A percentile compares a stretch with the other conserved stretches of the same genome.
phyloP scores from a whole-genome alignment of 768 basidiomycete species.

The Coprinellus micaceus region DNA sequence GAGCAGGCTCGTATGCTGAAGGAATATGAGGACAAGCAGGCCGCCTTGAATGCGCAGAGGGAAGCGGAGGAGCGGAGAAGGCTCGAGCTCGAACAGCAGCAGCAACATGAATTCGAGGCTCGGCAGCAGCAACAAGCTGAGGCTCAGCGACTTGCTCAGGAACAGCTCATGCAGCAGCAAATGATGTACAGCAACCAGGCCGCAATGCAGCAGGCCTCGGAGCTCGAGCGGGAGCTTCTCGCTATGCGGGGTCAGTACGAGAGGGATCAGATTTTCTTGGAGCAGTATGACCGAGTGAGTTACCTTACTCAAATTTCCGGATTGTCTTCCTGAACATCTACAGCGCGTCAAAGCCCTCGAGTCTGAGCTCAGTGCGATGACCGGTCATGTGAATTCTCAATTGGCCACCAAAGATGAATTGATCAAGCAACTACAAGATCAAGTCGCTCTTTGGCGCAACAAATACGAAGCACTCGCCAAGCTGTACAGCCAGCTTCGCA shows the following conservation, averaged over 20 bases:
- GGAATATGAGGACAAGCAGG: constrained; percentile 94
- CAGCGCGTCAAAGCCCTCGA: constrained; percentile 96
- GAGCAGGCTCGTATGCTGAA: constrained; percentile 95
- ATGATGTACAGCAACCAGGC: constrained; percentile 77
- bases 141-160: constrained; percentile 82
- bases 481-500: constrained; percentile 95
- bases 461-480: constrained; percentile 99
- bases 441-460: constrained; percentile 94
- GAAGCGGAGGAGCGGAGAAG: constrained; percentile 83
- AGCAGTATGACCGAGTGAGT: constrained; percentile 94
- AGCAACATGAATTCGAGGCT: constrained; percentile 86
- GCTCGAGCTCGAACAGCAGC: constrained; percentile 69
- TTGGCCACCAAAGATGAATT: constrained; percentile 90
- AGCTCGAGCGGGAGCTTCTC: constrained; percentile 86
- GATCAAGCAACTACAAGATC: constrained; percentile 93
- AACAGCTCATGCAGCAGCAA: constrained; percentile 83
- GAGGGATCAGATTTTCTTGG: constrained; percentile 93
- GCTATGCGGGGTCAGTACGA: constrained; percentile 97
- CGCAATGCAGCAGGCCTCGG: constrained; percentile 63
- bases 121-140: constrained; percentile 86
- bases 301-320: too few relatives aligned
- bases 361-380: constrained; percentile 75
- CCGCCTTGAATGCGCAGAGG: constrained; percentile 74
- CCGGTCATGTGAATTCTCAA: constrained; percentile 78
- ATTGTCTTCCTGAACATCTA: too few relatives aligned